A percentile compares a stretch with the other conserved stretches of the same genome.
Conservation (phyloP, 352 stramenopile species). For the Pythium plurisporium region DNA sequence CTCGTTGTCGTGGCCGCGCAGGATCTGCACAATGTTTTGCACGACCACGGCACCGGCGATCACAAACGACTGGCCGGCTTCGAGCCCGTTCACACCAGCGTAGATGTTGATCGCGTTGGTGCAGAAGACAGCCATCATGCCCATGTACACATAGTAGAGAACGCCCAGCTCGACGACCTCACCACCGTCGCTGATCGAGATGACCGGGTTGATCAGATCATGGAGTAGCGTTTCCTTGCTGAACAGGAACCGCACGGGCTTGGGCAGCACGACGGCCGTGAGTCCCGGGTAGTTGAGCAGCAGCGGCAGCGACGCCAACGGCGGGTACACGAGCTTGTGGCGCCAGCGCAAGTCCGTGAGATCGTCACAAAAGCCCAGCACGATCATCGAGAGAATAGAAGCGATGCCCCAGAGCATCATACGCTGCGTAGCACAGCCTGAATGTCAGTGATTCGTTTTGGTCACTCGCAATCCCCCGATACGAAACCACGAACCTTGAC, state of each 20-base stretch:
- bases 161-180: conserved; percentile 91
- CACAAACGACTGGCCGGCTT: conserved; percentile 93
- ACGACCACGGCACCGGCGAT: conserved; percentile 92
- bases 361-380: conserved; percentile 94
- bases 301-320: conserved; percentile 95
- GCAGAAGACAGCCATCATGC: conserved; percentile 98
- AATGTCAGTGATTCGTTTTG: too few relatives aligned
- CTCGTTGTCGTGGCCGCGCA: conserved; percentile 73
- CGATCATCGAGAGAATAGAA: conserved; percentile 89
- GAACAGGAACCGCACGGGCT: conserved; percentile 74
- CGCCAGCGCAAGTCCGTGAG: conserved; percentile 94
- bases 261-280: conserved; percentile 93
- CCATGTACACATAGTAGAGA: conserved; percentile 98
- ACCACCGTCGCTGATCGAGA: conserved; percentile 72
- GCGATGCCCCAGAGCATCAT: conserved; percentile 82
- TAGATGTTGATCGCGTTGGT: conserved; percentile 99
- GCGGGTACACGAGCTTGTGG: conserved; percentile 97
- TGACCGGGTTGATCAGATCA: conserved; percentile 51
- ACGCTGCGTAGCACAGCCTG: conserved; percentile 31
- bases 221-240: conserved; percentile 54
- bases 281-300: conserved; percentile 96
- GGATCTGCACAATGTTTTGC: conserved; percentile 95
- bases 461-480: too few relatives aligned
- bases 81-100: conserved; percentile 98
- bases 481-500: conserved; percentile 60